phyloP scores from a whole-genome alignment of 305 asterid genomes.

The Solanum chacoense region DNA sequence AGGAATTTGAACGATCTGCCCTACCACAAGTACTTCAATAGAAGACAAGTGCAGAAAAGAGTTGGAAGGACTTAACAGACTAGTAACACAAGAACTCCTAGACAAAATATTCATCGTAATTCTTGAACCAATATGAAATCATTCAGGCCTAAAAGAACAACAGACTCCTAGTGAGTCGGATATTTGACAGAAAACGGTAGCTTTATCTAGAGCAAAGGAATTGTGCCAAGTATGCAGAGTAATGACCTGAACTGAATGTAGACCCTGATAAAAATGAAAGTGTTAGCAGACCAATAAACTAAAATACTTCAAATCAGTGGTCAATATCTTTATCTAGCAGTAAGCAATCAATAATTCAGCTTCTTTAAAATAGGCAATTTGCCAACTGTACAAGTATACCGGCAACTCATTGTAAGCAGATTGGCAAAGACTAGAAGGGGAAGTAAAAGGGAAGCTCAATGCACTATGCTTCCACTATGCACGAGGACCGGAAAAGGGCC shows the following conservation, averaged over 20 bases:
- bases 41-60: neutral
- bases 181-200: neutral
- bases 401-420: neutral
- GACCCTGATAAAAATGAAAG: neutral
- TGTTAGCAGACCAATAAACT: neutral
- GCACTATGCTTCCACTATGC: neutral
- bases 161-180: neutral
- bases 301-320: neutral
- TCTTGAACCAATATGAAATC: neutral
- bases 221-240: neutral
- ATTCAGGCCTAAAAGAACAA: neutral
- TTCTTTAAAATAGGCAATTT: neutral
- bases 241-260: neutral
- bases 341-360: neutral
- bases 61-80: neutral
- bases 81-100: neutral
- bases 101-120: neutral
- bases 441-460: neutral
- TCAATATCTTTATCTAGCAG: neutral
- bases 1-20: neutral
- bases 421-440: neutral
- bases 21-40: neutral
- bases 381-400: neutral
- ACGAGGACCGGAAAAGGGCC: neutral
- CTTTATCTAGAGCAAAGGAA: neutral